Base-by-base conservation (phyloP, 169 alveolate genomes). In the Ichthyophthirius multifiliis region DNA sequence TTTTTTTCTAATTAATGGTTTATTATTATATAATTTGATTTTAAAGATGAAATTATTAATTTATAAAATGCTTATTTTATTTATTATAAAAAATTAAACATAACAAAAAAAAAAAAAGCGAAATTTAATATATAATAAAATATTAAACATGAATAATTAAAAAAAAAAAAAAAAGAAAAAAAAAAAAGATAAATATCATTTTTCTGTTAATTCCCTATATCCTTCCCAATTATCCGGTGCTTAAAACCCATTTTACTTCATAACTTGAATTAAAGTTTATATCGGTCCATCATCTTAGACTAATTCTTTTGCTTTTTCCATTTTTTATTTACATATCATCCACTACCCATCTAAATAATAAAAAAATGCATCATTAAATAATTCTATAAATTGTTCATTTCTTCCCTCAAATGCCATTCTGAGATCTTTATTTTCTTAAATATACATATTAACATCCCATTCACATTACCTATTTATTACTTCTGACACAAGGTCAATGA, bases 191-290 rank as follows among this genome's bases (percentile, higher is more conserved):
- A n/a, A n/a, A n/a, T n/a, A 41, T 82, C 83, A 82, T 39, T 82
- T 82, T 39, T 84, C 87, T 32, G 87, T 86, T 12, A 83, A 75
- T 43, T 62, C 85, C 77, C 92, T 74, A 41, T 37, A 65, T 6
- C 91, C 91, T 39, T 47, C 15, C 94, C 94, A 89, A 35, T 45
- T 75, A 18, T 4, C 9, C 31, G 94, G 94, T 20, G 84, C 84
- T 64, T 47, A 55, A 20, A 83, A 86, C 35, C 81, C 65, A 16
- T n/a, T 39, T n/a, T 79, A 71, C 23, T 74, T 85, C 31, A 90
- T 83, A 43, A 75, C 83, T 30, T 71, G 41, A 6, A 76, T 65
- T 27, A 90, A 39, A 1, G 90, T 81, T 45, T 48, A 27, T 10
- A 84, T 83, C 2, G 94, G 94, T 1, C 92, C 92, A 67, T 82